phyloP scores from a whole-genome alignment of 352 stramenopile species.

The Globisporangium spiculum region DNA sequence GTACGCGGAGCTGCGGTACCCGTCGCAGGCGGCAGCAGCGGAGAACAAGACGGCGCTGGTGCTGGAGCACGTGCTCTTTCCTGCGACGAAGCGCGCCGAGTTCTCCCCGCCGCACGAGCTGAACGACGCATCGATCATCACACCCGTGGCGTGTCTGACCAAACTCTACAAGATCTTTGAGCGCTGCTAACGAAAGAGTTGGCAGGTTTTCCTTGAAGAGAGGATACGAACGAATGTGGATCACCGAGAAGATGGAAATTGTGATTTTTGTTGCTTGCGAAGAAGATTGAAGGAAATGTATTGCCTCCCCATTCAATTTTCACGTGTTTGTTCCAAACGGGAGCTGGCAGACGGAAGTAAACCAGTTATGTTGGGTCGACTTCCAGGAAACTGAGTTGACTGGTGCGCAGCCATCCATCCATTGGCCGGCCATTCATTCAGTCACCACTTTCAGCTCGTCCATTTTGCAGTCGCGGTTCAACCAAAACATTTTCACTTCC shows the following conservation, averaged over 20 bases:
- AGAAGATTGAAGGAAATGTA: not conserved
- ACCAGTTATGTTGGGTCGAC: not conserved
- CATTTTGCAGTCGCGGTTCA: not conserved
- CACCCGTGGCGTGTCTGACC: conserved; percentile 91
- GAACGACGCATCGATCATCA: conserved; percentile 76
- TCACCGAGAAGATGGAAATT: not conserved
- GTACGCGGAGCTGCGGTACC: conserved; percentile 89
- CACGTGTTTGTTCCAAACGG: not conserved
- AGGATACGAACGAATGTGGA: not conserved
- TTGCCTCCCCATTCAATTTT: not conserved
- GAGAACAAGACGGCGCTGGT: conserved; percentile 57
- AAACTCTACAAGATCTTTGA: conserved; percentile 99
- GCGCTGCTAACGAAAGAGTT: conserved; percentile 71
- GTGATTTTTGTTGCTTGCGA: not conserved
- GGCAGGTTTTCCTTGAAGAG: not conserved
- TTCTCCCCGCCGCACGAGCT: conserved; percentile 75
- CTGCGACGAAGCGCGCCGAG: conserved; percentile 74
- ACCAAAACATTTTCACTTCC: not conserved
- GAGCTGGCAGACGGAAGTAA: not conserved
- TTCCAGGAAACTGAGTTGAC: not conserved
- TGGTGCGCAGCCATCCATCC: not conserved
- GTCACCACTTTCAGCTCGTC: not conserved
- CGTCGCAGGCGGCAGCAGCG: conserved; percentile 31
- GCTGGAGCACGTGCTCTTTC: conserved; percentile 93
- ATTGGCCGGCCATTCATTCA: not conserved